Evolutionary conservation across 306 rosid species (phyloP), one percentile per base, ranked within the genome.

Genomic region (Lathyrus tuberosus): DNA sequence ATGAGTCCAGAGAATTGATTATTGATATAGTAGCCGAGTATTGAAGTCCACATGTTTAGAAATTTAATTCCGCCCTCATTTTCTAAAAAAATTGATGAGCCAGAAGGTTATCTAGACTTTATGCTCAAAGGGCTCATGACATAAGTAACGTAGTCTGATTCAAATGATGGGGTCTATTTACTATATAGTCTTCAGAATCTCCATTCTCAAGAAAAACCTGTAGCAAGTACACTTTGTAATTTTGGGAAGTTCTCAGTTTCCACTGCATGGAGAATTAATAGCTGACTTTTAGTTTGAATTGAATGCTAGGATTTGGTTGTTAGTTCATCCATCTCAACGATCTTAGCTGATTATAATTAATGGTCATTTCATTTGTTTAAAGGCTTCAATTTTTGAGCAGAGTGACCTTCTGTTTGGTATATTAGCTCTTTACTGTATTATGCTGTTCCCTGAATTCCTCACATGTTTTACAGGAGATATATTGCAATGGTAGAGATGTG

Each of bases 401-500:
- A 10, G 2, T 61, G 51, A 30, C 46, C 62, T 12, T 56, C 49
- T 69, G 54, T 31, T 43, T 43, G 22, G 30, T 42, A 14, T 65
- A 43, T 22, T 4, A 5, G 17, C 57, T 43, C 18, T 37, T 41
- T 41, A 38, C 48, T 11, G 14, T 15, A 28, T 65, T 26, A 28
- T 1, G 26, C 30, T 33, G 42, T 26, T 79, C 7, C 8, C 12
- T 43, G 24, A 64, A 37, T 73, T 69, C 41, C 9, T 18, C 18
- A 6, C 73, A 22, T 49, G 35, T 80, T 69, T 74, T 75, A 24
- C 88, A 94, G 98, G 97, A 84, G 98, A 75, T 86, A 87, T 73
- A 75, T 85, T 59, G 98, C 96, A 10, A 88, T 90, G 98, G 86
- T 88, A 42, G 98, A 93, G 79, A 90, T 94, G 97, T 90, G 98